These are phyloP conservation scores for Scedosporium apiospermum DNA, from an alignment of 2,329 filamentous ascomycete species.

Conservation along the genomic window DNA sequence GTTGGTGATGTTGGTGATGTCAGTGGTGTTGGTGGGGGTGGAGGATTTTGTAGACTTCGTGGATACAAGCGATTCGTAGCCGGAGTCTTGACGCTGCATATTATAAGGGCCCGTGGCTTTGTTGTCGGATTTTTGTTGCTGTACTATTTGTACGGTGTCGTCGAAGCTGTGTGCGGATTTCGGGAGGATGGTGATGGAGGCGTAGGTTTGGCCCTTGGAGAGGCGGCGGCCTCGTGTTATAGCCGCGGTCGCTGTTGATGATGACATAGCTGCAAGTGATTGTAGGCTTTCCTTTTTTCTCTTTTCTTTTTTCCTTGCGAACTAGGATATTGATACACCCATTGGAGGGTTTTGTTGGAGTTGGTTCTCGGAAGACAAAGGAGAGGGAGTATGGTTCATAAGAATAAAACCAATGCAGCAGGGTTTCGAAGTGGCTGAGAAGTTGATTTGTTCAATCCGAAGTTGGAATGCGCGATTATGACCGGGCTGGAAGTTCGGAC, in stretches of 20 bases:
- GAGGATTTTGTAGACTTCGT: conserved; percentile 22
- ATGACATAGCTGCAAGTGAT: background rate
- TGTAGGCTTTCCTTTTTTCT: background rate
- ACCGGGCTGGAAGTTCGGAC: background rate
- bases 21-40: no score
- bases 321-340: background rate
- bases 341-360: background rate
- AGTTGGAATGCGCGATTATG: background rate
- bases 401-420: background rate
- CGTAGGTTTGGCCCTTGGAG: conserved; percentile 2
- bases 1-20: no score
- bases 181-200: conserved; percentile 7
- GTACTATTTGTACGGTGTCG: background rate
- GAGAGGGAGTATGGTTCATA: background rate
- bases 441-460: background rate
- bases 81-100: conserved; percentile 49
- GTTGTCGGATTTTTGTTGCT: background rate
- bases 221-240: conserved; percentile 4
- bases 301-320: background rate
- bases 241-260: background rate
- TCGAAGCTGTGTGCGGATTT: conserved; percentile 6
- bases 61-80: conserved; percentile 41
- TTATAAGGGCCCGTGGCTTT: conserved; percentile 12
- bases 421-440: background rate
- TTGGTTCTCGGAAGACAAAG: background rate